Evolutionary conservation across 2,329 filamentous ascomycete species (phyloP).

Genomic region (Cadophora gregata): DNA sequence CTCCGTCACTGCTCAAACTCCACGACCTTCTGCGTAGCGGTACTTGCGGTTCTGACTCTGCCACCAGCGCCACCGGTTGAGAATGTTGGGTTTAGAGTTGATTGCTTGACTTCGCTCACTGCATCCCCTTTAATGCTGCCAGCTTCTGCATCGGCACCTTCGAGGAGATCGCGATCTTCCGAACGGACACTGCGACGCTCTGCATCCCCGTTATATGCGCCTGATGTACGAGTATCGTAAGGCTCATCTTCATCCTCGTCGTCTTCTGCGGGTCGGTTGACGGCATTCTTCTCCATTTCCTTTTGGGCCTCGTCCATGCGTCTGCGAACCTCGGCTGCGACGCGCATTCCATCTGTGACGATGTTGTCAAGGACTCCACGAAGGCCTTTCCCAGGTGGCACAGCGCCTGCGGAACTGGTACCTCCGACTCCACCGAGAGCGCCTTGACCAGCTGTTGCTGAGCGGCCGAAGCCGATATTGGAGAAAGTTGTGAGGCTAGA

Average conservation of each 20-base stretch:
- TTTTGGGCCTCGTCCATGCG: conserved; percentile 95
- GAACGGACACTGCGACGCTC: conserved; percentile 69
- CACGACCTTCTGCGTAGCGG: conserved; percentile 49
- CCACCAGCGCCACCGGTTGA: conserved; percentile 40
- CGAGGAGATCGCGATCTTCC: conserved; percentile 72
- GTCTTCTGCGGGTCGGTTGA: conserved; percentile 70
- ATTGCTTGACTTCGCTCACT: conserved; percentile 29
- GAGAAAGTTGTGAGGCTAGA: conserved; percentile 87
- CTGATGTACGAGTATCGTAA: conserved; percentile 52
- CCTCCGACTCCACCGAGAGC: conserved; percentile 44
- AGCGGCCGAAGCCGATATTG: conserved; percentile 65
- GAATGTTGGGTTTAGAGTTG: conserved; percentile 27
- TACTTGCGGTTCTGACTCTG: conserved; percentile 39
- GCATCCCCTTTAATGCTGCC: conserved; percentile 48
- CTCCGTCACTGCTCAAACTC: conserved; percentile 51
- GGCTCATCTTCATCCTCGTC: conserved; percentile 74
- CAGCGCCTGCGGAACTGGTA: conserved; percentile 40
- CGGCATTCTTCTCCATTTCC: conserved; percentile 83
- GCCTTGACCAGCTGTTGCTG: conserved; percentile 47
- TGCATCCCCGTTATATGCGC: conserved; percentile 61
- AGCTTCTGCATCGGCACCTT: conserved; percentile 75
- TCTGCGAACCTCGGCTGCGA: conserved; percentile 88
- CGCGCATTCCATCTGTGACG: conserved; percentile 95
- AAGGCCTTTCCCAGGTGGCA: conserved; percentile 69
- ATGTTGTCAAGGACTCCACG: conserved; percentile 96